phyloP scores from a whole-genome alignment of 163 green algal genomes.

The Volvox carteri region DNA sequence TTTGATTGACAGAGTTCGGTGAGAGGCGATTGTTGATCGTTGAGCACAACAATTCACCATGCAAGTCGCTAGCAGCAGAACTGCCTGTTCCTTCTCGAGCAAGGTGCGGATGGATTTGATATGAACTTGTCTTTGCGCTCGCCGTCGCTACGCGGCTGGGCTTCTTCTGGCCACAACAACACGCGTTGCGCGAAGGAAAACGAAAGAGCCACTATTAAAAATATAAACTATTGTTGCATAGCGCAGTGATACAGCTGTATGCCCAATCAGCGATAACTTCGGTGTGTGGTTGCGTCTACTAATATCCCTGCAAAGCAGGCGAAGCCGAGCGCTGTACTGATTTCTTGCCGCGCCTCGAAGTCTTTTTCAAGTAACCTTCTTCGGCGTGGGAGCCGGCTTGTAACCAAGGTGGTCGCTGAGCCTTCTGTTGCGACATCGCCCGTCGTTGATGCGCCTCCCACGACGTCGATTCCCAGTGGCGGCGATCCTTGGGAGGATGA shows the following conservation, averaged over 20 bases:
- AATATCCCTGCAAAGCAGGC: no score
- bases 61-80: background rate
- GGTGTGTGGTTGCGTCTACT: no score
- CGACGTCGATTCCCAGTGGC: slow-evolving; percentile 24
- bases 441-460: background rate
- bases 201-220: no score
- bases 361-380: background rate
- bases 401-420: background rate
- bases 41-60: slow-evolving; percentile 16
- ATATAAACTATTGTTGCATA: no score
- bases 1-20: no score
- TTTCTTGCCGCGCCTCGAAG: background rate
- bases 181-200: no score
- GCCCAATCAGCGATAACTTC: no score
- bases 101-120: background rate
- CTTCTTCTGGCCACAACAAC: background rate
- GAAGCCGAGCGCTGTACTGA: background rate
- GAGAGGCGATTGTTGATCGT: no score
- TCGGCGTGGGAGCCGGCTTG: background rate
- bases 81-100: no score
- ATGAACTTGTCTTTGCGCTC: background rate
- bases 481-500: slow-evolving; percentile 73
- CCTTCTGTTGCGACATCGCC: background rate
- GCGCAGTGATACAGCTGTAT: no score
- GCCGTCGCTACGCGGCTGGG: background rate